A percentile compares a stretch with the other conserved stretches of the same genome.
These are phyloP conservation scores for Amniculicola lignicola DNA, from an alignment of 495 filamentous ascomycete genomes.

Conservation along the genomic window DNA sequence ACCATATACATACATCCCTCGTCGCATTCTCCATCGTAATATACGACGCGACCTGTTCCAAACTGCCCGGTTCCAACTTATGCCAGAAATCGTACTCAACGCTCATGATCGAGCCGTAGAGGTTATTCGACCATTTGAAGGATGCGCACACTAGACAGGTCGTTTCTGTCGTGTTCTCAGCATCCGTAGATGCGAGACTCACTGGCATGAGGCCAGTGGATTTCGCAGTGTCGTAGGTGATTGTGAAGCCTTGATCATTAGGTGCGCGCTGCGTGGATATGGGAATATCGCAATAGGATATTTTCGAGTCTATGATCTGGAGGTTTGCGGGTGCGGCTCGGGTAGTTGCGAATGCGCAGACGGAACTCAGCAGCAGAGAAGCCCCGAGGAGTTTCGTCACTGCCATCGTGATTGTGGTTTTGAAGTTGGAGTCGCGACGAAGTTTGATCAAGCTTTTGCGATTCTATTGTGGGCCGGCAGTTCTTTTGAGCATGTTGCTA, in stretches of 20 bases:
- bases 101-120: not conserved
- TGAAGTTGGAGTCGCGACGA: too few relatives aligned
- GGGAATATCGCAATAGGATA: not conserved
- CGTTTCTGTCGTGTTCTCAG: not conserved
- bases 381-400: not conserved
- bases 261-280: not conserved
- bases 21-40: not conserved
- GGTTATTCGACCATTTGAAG: not conserved
- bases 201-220: not conserved
- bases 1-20: not conserved
- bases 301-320: not conserved
- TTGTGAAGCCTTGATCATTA: not conserved
- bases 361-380: not conserved
- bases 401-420: too few relatives aligned
- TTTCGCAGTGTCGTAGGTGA: not conserved
- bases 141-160: not conserved
- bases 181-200: not conserved
- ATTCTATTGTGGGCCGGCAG: not conserved
- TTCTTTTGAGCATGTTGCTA: not conserved
- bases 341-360: not conserved
- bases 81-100: slow-evolving; percentile 8
- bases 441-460: not conserved
- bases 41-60: not conserved
- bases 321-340: not conserved
- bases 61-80: not conserved